A percentile compares a stretch with the other conserved stretches of the same genome.
Conservation (phyloP, 768 basidiomycete species). For the Porpolomopsis calyptriformis region DNA sequence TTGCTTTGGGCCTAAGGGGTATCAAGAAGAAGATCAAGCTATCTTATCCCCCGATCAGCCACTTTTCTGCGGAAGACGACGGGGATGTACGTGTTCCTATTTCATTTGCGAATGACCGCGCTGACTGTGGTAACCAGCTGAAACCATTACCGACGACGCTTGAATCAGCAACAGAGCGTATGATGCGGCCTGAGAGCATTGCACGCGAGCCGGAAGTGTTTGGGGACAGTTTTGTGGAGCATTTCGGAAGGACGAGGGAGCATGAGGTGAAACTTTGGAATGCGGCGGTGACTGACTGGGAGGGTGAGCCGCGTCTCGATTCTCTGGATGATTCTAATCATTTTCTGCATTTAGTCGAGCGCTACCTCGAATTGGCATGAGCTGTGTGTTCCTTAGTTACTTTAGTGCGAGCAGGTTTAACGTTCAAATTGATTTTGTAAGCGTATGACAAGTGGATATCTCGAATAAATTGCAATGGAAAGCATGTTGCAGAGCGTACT, state of each 20-base stretch:
- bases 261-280: conserved; percentile 85
- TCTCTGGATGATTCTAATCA: conserved; percentile 6
- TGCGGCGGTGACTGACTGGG: conserved; percentile 88
- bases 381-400: background rate
- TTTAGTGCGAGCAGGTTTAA: background rate
- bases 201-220: conserved; percentile 69
- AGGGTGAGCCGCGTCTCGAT: conserved; percentile 42
- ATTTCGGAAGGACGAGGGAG: conserved; percentile 89
- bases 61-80: conserved; percentile 44
- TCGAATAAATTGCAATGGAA: background rate
- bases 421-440: background rate
- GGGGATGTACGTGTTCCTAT: too few species aligned
- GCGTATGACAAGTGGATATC: background rate
- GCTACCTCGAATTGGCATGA: conserved; percentile 75
- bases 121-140: conserved; percentile 31
- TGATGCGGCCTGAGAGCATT: conserved; percentile 69
- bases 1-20: conserved; percentile 78
- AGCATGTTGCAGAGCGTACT: background rate
- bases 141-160: conserved; percentile 71
- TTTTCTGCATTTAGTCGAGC: conserved; percentile 46
- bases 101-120: background rate
- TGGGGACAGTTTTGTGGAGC: conserved; percentile 86
- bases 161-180: conserved; percentile 65
- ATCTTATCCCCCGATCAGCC: conserved; percentile 58
- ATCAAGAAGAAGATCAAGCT: conserved; percentile 68